These are phyloP conservation scores for Trichoderma parareesei DNA, from an alignment of 495 filamentous ascomycete genomes.

Conservation along the genomic window DNA sequence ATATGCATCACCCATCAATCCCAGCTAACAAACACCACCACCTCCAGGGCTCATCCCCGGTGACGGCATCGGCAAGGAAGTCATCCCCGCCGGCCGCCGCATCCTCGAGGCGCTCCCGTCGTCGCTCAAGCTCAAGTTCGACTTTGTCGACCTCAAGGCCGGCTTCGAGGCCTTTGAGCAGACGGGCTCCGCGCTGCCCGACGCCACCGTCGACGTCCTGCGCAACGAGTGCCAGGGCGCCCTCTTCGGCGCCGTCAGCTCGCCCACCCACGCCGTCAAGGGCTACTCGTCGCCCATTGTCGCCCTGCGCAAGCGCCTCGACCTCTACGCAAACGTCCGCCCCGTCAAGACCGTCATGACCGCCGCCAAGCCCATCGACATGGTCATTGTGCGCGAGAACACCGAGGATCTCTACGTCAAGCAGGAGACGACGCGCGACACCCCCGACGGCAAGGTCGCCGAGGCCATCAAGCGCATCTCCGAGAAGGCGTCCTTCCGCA, in stretches of 20 bases:
- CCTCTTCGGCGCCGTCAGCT: slow-evolving; percentile 93
- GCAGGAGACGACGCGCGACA: slow-evolving; percentile 76
- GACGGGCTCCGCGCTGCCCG: slow-evolving; percentile 79
- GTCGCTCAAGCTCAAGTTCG: slow-evolving; percentile 81
- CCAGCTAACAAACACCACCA: slow-evolving; percentile 12
- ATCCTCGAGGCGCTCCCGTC: slow-evolving; percentile 83
- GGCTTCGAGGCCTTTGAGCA: slow-evolving; percentile 88
- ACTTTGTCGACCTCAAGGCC: slow-evolving; percentile 83
- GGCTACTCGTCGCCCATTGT: slow-evolving; percentile 98
- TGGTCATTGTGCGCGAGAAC: slow-evolving; percentile 98
- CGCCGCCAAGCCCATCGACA: slow-evolving; percentile 65
- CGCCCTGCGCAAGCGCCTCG: slow-evolving; percentile 86
- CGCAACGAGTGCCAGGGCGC: slow-evolving; percentile 90
- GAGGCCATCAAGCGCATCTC: slow-evolving; percentile 97
- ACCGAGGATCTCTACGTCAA: slow-evolving; percentile 99
- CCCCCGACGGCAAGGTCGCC: slow-evolving; percentile 66
- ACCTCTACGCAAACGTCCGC: slow-evolving; percentile 95
- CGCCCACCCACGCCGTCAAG: slow-evolving; percentile 76
- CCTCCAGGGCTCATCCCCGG: slow-evolving; percentile 83
- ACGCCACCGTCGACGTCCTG: slow-evolving; percentile 77
- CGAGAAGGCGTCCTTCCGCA: slow-evolving; percentile 69
- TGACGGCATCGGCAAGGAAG: slow-evolving; percentile 96
- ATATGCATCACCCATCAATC: neutral
- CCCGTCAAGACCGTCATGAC: slow-evolving; percentile 78
- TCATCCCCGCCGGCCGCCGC: slow-evolving; percentile 88